A percentile compares a stretch with the other conserved stretches of the same genome.
phyloP scores from a whole-genome alignment of 208 protist species.

The Porcisia hertigi region DNA sequence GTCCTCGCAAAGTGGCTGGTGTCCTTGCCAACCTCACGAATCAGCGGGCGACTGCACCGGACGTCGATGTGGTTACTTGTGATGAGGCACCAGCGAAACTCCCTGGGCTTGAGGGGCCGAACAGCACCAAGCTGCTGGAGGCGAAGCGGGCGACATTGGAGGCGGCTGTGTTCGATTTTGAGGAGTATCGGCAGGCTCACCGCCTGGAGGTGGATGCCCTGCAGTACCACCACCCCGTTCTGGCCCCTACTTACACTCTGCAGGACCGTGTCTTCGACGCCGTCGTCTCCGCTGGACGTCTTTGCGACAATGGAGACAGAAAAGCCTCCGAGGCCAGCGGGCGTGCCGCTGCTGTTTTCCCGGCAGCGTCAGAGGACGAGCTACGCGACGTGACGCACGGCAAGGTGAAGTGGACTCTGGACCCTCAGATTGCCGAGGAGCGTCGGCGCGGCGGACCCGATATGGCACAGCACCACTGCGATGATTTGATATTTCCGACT shows the following conservation, averaged over 20 bases:
- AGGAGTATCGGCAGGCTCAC: constrained; percentile 51
- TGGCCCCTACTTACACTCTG: constrained; percentile 41
- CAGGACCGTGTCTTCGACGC: constrained; percentile 54
- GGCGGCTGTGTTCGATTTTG: constrained; percentile 51
- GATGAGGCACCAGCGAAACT: not conserved
- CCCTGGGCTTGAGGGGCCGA: constrained; percentile 24
- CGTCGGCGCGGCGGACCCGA: constrained; percentile 66
- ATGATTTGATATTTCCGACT: constrained; percentile 50
- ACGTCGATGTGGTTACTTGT: not conserved
- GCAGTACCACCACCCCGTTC: constrained; percentile 64
- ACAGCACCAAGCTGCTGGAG: constrained; percentile 65
- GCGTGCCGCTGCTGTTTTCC: not conserved
- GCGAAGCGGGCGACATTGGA: constrained; percentile 43
- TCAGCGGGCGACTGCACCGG: constrained; percentile 5
- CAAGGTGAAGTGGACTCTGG: constrained; percentile 51
- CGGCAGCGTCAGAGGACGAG: constrained; percentile 41
- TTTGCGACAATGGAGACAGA: constrained; percentile 9
- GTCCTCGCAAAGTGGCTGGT: constrained; percentile 52
- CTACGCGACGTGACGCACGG: constrained; percentile 64
- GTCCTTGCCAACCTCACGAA: constrained; percentile 46
- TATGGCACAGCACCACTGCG: constrained; percentile 57
- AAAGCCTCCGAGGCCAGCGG: not conserved
- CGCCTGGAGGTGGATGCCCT: constrained; percentile 70
- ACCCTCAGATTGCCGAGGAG: constrained; percentile 71
- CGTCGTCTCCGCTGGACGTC: constrained; percentile 14